Conservation (phyloP, 1,284 basidiomycete species). For the Leccinum fallax region DNA sequence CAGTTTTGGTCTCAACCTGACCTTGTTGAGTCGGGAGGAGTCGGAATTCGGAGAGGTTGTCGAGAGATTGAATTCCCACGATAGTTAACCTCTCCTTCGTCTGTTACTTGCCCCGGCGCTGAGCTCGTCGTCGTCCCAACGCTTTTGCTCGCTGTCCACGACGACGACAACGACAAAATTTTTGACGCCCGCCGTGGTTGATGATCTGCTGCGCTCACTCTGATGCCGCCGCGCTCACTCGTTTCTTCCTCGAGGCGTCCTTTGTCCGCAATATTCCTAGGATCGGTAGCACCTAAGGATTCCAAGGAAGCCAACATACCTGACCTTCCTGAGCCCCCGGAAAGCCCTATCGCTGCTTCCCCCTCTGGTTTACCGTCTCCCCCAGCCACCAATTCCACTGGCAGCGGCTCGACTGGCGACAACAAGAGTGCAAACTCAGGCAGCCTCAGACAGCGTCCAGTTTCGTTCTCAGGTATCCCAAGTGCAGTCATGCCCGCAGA, state of each 20-base stretch:
- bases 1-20: neutral
- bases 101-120: conserved; percentile 13
- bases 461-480: conserved; percentile 32
- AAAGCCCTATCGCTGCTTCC: conserved; percentile 50
- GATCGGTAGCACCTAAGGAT: conserved; percentile 36
- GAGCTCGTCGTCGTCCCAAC: conserved; percentile 26
- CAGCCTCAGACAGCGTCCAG: conserved; percentile 44
- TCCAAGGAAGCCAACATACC: conserved; percentile 45
- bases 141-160: conserved; percentile 28
- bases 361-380: conserved; percentile 74
- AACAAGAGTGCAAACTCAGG: conserved; percentile 53
- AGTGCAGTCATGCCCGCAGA: conserved; percentile 39
- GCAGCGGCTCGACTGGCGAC: conserved; percentile 73
- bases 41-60: conserved; percentile 27
- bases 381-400: conserved; percentile 79
- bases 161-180: conserved; percentile 23
- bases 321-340: conserved; percentile 68
- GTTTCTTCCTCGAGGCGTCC: conserved; percentile 38
- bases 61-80: conserved; percentile 29
- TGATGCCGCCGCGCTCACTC: conserved; percentile 40
- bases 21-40: conserved; percentile 20
- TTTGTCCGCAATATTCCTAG: conserved; percentile 40
- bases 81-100: conserved; percentile 18
- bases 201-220: conserved; percentile 28
- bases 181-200: conserved; percentile 26